Evolutionary conservation across 441 rosid genomes (phyloP).

Genomic region (Pelargonium citronellum): DNA sequence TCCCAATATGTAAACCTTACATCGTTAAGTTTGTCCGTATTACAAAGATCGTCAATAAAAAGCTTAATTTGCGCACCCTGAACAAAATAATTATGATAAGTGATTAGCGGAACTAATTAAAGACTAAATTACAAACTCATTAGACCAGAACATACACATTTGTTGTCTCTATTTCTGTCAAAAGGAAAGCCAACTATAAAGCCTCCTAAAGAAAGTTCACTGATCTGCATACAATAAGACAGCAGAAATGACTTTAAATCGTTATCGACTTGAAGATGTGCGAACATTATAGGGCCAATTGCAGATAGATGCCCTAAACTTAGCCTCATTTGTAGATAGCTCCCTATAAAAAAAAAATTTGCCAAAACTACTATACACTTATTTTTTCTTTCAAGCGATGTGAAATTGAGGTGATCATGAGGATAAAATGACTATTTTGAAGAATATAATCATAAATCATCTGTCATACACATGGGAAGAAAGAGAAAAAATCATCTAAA

Average conservation of each 20-base stretch:
- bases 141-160: constrained; percentile 35
- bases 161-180: constrained; percentile 30
- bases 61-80: constrained; percentile 55
- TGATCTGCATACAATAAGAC: constrained; percentile 40
- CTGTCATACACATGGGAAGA: no score
- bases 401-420: no score
- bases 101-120: constrained; percentile 8
- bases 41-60: constrained; percentile 61
- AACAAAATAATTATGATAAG: constrained; percentile 20
- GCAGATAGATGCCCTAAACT: neutral
- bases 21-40: constrained; percentile 54
- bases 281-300: neutral
- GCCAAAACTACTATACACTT: no score
- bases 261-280: neutral
- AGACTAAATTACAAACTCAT: neutral
- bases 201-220: constrained; percentile 53
- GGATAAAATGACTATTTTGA: no score
- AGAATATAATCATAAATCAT: no score
- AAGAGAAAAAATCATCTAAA: no score
- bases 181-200: constrained; percentile 73
- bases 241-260: neutral
- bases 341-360: no score
- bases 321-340: no score
- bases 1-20: constrained; percentile 74
- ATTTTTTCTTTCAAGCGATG: no score